Evolutionary conservation across 805 yeast species (phyloP).

Genomic region (Hanseniaspora occidentalis): DNA sequence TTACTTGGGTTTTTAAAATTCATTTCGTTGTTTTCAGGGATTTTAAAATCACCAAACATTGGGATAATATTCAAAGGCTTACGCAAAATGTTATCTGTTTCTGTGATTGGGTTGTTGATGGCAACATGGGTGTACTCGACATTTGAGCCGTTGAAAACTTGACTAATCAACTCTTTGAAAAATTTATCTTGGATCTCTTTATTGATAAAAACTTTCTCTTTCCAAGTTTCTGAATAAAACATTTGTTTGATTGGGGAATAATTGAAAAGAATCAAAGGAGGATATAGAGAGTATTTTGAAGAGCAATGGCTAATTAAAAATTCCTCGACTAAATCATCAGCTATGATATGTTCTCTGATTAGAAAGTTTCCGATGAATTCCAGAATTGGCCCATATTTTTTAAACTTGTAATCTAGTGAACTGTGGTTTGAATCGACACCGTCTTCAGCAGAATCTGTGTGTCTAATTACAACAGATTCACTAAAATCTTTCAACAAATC

Average conservation of each 20-base stretch:
- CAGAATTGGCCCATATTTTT: too few species aligned
- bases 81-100: conserved; percentile 39
- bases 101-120: conserved; percentile 52
- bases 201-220: conserved; percentile 10
- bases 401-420: too few species aligned
- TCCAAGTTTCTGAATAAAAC: conserved; percentile 31
- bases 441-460: too few species aligned
- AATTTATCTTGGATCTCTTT: conserved; percentile 4
- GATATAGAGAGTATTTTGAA: conserved; percentile 46
- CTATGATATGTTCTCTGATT: too few species aligned
- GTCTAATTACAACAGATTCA: not conserved
- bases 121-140: conserved; percentile 46
- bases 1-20: conserved; percentile 26
- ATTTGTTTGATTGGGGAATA: conserved; percentile 28
- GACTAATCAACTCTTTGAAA: conserved; percentile 13
- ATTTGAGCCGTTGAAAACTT: conserved; percentile 10
- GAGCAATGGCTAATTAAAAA: too few species aligned
- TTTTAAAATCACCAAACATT: conserved; percentile 53
- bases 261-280: conserved; percentile 53
- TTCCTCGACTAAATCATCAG: too few species aligned
- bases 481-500: not conserved
- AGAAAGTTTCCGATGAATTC: conserved; percentile 3
- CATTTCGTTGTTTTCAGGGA: conserved; percentile 26
- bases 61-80: conserved; percentile 51
- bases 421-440: too few species aligned